Conservation (phyloP, 192 early-diverging fungal genomes). For the Kickxella alabastrina region DNA sequence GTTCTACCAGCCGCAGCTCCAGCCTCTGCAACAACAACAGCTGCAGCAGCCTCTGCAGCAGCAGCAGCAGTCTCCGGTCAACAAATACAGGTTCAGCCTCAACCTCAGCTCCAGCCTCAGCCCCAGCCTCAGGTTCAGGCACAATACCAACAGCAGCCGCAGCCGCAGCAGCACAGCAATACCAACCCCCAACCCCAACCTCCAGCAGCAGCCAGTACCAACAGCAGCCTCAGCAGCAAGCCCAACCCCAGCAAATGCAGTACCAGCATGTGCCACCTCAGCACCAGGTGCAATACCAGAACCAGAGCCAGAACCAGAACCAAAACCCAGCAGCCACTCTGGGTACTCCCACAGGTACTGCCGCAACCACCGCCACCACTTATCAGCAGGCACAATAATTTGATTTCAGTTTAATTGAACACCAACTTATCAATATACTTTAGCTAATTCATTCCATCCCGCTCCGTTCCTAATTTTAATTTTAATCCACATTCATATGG, state of each 20-base stretch:
- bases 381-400: too few relatives aligned
- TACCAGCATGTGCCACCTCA: not conserved
- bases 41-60: conserved; percentile 6
- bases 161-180: conserved; percentile 6
- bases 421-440: too few relatives aligned
- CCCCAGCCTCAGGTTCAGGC: conserved; percentile 10
- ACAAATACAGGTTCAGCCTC: not conserved
- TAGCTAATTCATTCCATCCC: too few relatives aligned
- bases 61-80: conserved; percentile 5
- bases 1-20: conserved; percentile 7
- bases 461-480: too few relatives aligned
- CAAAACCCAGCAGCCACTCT: not conserved
- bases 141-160: conserved; percentile 10
- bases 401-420: too few relatives aligned
- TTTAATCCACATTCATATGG: too few relatives aligned
- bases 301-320: too few relatives aligned
- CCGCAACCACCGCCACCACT: not conserved
- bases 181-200: conserved; percentile 3
- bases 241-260: conserved; percentile 1
- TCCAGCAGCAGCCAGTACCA: conserved; percentile 4
- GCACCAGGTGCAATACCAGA: too few relatives aligned
- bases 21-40: too few relatives aligned
- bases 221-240: conserved; percentile 14
- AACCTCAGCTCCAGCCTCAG: conserved; percentile 10
- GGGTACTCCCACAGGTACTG: not conserved